phyloP scores from a whole-genome alignment of 177 flowering plant genomes.

The Vitis hybrid region DNA sequence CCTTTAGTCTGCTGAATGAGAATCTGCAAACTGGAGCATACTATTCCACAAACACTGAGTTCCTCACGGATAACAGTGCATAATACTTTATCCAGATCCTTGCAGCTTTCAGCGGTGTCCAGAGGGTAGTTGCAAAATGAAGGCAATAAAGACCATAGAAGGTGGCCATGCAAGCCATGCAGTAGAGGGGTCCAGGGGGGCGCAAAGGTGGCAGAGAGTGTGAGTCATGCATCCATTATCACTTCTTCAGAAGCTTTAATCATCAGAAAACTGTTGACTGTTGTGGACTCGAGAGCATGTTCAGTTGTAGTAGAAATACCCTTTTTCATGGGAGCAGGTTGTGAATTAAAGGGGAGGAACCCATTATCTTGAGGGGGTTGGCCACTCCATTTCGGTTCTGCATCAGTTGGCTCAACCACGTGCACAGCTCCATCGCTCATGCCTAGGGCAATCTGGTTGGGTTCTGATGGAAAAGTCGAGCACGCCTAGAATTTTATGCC shows the following conservation, averaged over 20 bases:
- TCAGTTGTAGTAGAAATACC: too few species aligned
- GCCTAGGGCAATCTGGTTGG: conserved; percentile 65
- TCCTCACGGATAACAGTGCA: conserved; percentile 59
- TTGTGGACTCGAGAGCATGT: too few species aligned
- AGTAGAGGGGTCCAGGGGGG: too few species aligned
- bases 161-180: conserved; percentile 15
- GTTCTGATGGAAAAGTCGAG: conserved; percentile 38
- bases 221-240: too few species aligned
- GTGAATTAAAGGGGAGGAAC: too few species aligned
- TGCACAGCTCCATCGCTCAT: conserved; percentile 66
- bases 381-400: conserved; percentile 55
- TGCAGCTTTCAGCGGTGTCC: conserved; percentile 80
- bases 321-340: too few species aligned
- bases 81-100: conserved; percentile 45
- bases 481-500: too few species aligned
- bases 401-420: conserved; percentile 62
- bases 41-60: conserved; percentile 59
- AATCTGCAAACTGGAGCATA: conserved; percentile 80
- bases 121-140: conserved; percentile 92
- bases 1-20: conserved; percentile 82
- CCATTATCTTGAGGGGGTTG: conserved; percentile 36
- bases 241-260: too few species aligned
- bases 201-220: too few species aligned
- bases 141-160: conserved; percentile 90
- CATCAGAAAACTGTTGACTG: too few species aligned